Base-by-base conservation (phyloP, 2,329 filamentous ascomycete species). In the Exophiala oligosperma region DNA sequence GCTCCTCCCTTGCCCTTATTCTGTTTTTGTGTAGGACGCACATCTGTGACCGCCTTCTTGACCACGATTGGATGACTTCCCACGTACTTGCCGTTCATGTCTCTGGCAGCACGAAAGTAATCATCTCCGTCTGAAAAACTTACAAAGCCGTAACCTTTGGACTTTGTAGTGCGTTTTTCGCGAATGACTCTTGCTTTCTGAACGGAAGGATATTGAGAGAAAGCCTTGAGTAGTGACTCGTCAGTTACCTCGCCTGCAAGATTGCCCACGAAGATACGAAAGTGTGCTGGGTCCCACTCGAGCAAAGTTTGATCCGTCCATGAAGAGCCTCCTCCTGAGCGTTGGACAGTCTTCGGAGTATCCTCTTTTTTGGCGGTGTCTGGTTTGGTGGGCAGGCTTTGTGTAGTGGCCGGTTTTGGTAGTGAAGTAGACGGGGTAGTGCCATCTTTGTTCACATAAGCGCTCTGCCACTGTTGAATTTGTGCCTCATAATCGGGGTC, bases 31-130 rank as follows among this genome's bases (percentile, higher is more conserved):
- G 81, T 81, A 3, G 91, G 85, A 71, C 90, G 91, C 73, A 99
- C 91, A 73, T 97, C 92, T 4, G 93, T 96, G 66, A 88, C 96
- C 65, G 90, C 91, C 73, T 94, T 90, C 73, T 90, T 87, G 66
- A 97, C 84, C 26, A 90, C 79, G 28, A 97, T 90, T 0, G 94
- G 94, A 74, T 97, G 94, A 72, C 92, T 97, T 69, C 96, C 93
- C 71, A 99, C 97, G 76, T 99, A 99, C 77, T 99, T 97, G 67
- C 92, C 92, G 70, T 97, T 90, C 94, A 97, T 97, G 77, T 97
- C 93, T 77, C 94, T 92, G 68, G 92, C 93, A 1, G 94, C 93
- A 69, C 91, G 86, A 80, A 99, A 97, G 73, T 95, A 97, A 70
- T 97, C 92, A 73, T 99, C 94, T 29, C 92, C 90, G 71, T 97